phyloP scores from a whole-genome alignment of 2,329 filamentous ascomycete species.

The Dothideomycetidae sp. region DNA sequence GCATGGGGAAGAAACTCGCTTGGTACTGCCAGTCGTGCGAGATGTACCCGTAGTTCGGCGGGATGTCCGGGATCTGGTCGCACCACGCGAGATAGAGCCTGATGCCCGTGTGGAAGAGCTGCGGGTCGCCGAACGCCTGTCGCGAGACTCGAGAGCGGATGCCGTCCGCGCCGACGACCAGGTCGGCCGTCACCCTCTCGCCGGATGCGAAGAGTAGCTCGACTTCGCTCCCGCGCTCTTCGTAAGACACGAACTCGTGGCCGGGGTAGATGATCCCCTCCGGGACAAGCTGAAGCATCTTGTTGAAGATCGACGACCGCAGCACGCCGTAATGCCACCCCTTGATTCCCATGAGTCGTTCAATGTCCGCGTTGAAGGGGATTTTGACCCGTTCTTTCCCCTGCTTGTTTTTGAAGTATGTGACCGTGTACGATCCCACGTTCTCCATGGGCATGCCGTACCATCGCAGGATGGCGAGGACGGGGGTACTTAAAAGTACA shows the following conservation, averaged over 20 bases:
- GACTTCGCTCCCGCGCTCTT: not conserved
- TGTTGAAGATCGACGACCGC: not conserved
- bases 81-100: not conserved
- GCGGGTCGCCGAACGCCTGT: not conserved
- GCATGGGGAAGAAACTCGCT: not conserved
- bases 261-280: not conserved
- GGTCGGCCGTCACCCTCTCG: conserved; percentile 28
- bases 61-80: not conserved
- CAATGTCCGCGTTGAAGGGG: not conserved
- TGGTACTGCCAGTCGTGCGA: not conserved
- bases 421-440: no score
- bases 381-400: not conserved
- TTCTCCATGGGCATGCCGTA: no score
- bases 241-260: not conserved
- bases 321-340: not conserved
- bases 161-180: conserved; percentile 37
- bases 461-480: no score
- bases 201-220: conserved; percentile 13
- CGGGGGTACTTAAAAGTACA: no score
- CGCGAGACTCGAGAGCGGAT: conserved; percentile 18
- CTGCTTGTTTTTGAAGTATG: not conserved
- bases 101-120: not conserved
- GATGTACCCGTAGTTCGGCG: not conserved
- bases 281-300: not conserved
- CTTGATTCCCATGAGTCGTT: not conserved